phyloP scores from a whole-genome alignment of 257 asterid genomes.

The Solanum virginianum region DNA sequence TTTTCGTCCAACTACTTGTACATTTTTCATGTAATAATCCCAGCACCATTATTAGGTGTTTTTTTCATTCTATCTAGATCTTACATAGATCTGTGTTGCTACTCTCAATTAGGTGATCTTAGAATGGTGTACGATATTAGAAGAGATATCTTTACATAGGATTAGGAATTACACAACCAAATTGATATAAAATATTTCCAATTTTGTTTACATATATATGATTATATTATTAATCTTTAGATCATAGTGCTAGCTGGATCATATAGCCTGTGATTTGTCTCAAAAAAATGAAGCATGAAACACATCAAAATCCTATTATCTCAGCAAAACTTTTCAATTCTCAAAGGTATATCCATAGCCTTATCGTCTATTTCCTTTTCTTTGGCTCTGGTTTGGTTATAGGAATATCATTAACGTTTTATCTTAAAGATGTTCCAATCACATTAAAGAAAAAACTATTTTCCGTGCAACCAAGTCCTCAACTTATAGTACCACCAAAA shows the following conservation, averaged over 20 bases:
- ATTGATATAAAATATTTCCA: neutral
- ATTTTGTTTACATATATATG: neutral
- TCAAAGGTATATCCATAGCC: conserved; percentile 25
- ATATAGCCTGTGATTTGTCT: neutral
- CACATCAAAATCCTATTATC: neutral
- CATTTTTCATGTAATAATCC: neutral
- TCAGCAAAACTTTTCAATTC: conserved; percentile 12
- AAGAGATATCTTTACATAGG: neutral
- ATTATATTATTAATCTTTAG: neutral
- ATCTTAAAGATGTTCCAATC: conserved; percentile 21
- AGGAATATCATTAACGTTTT: conserved; percentile 43
- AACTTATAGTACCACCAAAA: neutral
- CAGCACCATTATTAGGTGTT: neutral
- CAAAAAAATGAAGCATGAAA: conserved; percentile 9
- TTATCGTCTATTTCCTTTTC: conserved; percentile 36
- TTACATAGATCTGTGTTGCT: neutral
- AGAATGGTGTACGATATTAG: neutral
- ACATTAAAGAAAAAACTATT: conserved; percentile 15
- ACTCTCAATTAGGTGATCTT: neutral
- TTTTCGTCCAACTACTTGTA: neutral
- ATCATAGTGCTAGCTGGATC: neutral
- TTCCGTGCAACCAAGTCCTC: neutral
- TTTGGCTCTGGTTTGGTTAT: conserved; percentile 65
- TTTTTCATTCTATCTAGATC: neutral
- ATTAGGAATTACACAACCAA: neutral